Evolutionary conservation across 306 rosid genomes (phyloP), one percentile per base, ranked within the genome.

Genomic region (Spatholobus suberectus): DNA sequence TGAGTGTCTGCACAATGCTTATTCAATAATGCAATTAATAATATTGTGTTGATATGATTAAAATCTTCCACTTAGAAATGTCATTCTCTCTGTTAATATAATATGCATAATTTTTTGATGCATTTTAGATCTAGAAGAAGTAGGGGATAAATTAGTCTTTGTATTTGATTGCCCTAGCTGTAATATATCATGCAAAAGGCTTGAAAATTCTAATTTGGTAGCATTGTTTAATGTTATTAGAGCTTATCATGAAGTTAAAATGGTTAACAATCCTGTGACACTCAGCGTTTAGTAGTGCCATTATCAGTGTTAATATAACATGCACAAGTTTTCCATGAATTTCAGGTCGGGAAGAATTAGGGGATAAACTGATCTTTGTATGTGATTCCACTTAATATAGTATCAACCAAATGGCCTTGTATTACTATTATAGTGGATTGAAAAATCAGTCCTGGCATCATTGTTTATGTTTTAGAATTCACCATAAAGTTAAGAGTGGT

Each of bases 1-100:
- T 96, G 87, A 75, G 70, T 68, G 63, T 77, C 52, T 71, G 44
- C 43, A 34, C 67, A 37, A 57, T 75, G 54, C 65, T 41, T 27
- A 69, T 83, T 79, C 34, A 77, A 44, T 72, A 54, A 46, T 32
- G 73, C 59, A 21, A 29, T 49, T 73, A 43, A 73, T 65, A 32
- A 4, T 6, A 14, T 79, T 84, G 52, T 63, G 20, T 59, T 32
- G 44, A 84, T 52, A 63, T 51, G 69, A 13, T 78, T 40, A 11
- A 62, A 51, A 6, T 27, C 21, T 63, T 21, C 68, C 34, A 20
- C 57, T 32, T 20, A 44, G 23, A 77, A 32, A 18, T 63, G 27
- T 4, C 2, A 20, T 71, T 29, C 6, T 44, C 12, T 59, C n/a
- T 43, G 27, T 52, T 63, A 43, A 61, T 61, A 20, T 59, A 18